A percentile compares a stretch with the other conserved stretches of the same genome.
Conservation (phyloP, 2,329 filamentous ascomycete species). For the Nothophoma quercina region DNA sequence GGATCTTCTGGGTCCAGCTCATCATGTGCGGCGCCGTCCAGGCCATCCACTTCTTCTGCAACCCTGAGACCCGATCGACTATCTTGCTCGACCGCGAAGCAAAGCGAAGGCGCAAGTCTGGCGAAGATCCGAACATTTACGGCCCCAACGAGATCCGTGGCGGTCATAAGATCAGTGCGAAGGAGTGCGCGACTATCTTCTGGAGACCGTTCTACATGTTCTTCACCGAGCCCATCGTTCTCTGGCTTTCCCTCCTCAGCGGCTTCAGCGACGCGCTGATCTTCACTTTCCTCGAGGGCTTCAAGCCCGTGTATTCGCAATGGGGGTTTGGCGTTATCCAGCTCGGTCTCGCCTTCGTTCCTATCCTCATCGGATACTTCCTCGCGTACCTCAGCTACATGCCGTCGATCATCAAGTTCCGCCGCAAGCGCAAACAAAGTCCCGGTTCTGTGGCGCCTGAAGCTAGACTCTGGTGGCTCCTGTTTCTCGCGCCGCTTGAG, state of each 20-base stretch:
- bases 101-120: constrained; percentile 71
- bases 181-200: constrained; percentile 59
- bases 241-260: constrained; percentile 72
- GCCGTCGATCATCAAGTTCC: constrained; percentile 62
- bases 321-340: constrained; percentile 68
- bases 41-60: constrained; percentile 67
- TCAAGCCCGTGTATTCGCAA: constrained; percentile 70
- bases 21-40: constrained; percentile 77
- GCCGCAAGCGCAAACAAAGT: constrained; percentile 57
- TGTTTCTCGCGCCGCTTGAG: constrained; percentile 68
- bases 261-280: constrained; percentile 79
- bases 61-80: constrained; percentile 77
- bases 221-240: constrained; percentile 75
- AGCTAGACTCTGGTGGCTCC: constrained; percentile 69
- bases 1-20: constrained; percentile 83
- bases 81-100: constrained; percentile 79
- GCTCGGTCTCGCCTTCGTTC: constrained; percentile 68
- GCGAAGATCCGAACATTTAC: constrained; percentile 67
- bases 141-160: constrained; percentile 71
- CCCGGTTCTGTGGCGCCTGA: constrained; percentile 65
- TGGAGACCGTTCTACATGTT: constrained; percentile 74
- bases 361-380: constrained; percentile 72
- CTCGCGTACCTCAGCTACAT: constrained; percentile 68
- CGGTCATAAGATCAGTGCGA: constrained; percentile 50
- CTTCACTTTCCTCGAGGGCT: constrained; percentile 78